Percentiles rank a stretch among this genome's conserved stretches.
phyloP scores from a whole-genome alignment of 192 early-diverging fungal genomes.

The Pilobolus umbonatus region DNA sequence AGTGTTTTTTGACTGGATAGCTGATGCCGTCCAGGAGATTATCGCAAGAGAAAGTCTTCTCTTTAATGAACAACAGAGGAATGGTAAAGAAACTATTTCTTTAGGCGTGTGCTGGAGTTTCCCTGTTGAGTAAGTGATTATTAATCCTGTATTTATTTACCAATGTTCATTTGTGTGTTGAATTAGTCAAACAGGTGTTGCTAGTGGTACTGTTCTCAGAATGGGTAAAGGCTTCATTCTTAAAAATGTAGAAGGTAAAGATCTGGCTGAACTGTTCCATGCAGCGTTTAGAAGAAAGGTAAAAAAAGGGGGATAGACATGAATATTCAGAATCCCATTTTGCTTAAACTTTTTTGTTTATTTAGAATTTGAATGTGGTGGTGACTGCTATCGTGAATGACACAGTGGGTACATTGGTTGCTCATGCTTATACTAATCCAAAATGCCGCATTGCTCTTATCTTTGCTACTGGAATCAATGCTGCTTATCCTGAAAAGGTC shows the following conservation, averaged over 20 bases:
- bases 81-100: conserved; percentile 22
- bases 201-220: conserved; percentile 43
- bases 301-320: conserved; percentile 7
- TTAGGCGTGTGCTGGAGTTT: conserved; percentile 85
- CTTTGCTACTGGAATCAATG: conserved; percentile 93
- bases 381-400: conserved; percentile 94
- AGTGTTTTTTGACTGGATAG: conserved; percentile 81
- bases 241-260: conserved; percentile 70
- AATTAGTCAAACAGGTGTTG: conserved; percentile 51
- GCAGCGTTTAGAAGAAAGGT: conserved; percentile 68
- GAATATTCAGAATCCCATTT: too few relatives aligned
- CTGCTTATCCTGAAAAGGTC: conserved; percentile 87
- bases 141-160: conserved; percentile 6
- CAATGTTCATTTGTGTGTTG: conserved; percentile 5
- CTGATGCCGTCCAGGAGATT: conserved; percentile 43
- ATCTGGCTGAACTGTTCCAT: conserved; percentile 83
- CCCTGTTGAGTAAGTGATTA: conserved; percentile 63
- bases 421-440: conserved; percentile 81
- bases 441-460: conserved; percentile 83
- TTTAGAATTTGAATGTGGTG: conserved; percentile 58
- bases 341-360: background rate
- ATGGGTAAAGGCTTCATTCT: conserved; percentile 86
- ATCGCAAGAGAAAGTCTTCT: conserved; percentile 25
- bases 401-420: conserved; percentile 89
- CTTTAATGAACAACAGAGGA: conserved; percentile 23